phyloP scores from a whole-genome alignment of 1,284 basidiomycete genomes.

The Trametes hirsuta region DNA sequence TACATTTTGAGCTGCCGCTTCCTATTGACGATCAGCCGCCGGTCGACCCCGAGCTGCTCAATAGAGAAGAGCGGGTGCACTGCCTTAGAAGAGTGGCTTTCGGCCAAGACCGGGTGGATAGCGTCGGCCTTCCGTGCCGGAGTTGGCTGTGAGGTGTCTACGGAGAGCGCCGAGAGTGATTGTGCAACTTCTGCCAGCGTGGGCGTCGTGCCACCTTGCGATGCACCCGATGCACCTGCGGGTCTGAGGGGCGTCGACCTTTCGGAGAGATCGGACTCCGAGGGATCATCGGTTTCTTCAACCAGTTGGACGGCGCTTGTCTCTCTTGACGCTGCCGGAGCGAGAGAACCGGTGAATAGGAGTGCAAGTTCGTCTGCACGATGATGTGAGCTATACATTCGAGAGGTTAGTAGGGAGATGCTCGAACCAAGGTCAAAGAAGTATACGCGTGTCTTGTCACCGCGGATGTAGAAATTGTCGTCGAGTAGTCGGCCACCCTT shows the following conservation, averaged over 20 bases:
- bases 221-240: not conserved
- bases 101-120: slow-evolving; percentile 23
- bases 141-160: not conserved
- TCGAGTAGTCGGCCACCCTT: slow-evolving; percentile 86
- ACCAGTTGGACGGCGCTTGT: slow-evolving; percentile 39
- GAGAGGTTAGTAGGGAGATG: too few relatives aligned
- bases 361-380: slow-evolving; percentile 78
- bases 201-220: slow-evolving; percentile 2
- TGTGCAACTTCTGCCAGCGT: slow-evolving; percentile 7
- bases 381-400: not conserved
- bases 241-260: slow-evolving; percentile 4
- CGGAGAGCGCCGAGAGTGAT: slow-evolving; percentile 5
- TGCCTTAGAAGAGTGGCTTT: slow-evolving; percentile 18
- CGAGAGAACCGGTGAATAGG: slow-evolving; percentile 71
- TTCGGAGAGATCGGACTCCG: slow-evolving; percentile 8
- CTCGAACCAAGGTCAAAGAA: slow-evolving; percentile 84
- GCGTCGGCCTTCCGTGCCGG: not conserved
- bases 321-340: slow-evolving; percentile 36
- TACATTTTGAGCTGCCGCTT: slow-evolving; percentile 96
- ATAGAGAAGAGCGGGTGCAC: slow-evolving; percentile 64
- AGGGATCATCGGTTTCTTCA: slow-evolving; percentile 42
- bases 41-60: slow-evolving; percentile 83
- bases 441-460: slow-evolving; percentile 96
- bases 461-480: slow-evolving; percentile 93
- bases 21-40: slow-evolving; percentile 88